Conservation (phyloP, 352 stramenopile genomes). For the Vaucheria bursata region DNA sequence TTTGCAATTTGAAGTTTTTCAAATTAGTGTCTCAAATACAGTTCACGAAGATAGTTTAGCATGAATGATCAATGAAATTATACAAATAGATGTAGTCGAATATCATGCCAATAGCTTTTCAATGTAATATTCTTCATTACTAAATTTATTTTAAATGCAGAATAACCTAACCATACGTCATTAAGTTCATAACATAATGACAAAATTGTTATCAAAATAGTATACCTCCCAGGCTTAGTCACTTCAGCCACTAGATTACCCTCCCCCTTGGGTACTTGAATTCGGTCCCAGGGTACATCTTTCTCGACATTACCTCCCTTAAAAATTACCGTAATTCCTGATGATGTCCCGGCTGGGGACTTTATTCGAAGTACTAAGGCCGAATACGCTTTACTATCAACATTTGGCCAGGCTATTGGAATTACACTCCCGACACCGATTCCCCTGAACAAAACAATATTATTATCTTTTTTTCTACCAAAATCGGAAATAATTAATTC, state of each 20-base stretch:
- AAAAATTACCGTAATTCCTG: slow-evolving; percentile 14
- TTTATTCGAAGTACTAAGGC: slow-evolving; percentile 15
- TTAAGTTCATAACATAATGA: neutral
- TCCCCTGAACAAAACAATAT: neutral
- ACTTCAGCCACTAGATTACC: neutral
- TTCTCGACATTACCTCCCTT: slow-evolving; percentile 20
- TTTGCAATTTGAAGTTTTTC: too few relatives aligned
- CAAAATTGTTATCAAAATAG: neutral
- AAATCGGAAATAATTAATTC: too few relatives aligned
- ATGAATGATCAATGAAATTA: too few relatives aligned
- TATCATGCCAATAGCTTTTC: too few relatives aligned
- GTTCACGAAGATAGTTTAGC: too few relatives aligned
- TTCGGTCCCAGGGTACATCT: slow-evolving; percentile 10
- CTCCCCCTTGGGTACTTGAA: slow-evolving; percentile 9
- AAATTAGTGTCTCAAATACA: too few relatives aligned
- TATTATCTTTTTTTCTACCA: too few relatives aligned
- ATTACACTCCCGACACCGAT: slow-evolving; percentile 21
- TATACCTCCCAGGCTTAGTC: slow-evolving; percentile 12
- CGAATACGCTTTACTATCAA: slow-evolving; percentile 12
- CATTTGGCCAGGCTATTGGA: slow-evolving; percentile 24
- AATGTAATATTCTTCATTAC: too few relatives aligned
- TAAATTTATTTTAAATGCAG: too few relatives aligned
- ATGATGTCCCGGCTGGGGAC: neutral
- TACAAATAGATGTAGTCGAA: too few relatives aligned
- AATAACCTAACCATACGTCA: neutral